Evolutionary conservation across 305 asterid genomes (phyloP), one percentile per base, ranked within the genome.

Genomic region (Plantago coronopus): DNA sequence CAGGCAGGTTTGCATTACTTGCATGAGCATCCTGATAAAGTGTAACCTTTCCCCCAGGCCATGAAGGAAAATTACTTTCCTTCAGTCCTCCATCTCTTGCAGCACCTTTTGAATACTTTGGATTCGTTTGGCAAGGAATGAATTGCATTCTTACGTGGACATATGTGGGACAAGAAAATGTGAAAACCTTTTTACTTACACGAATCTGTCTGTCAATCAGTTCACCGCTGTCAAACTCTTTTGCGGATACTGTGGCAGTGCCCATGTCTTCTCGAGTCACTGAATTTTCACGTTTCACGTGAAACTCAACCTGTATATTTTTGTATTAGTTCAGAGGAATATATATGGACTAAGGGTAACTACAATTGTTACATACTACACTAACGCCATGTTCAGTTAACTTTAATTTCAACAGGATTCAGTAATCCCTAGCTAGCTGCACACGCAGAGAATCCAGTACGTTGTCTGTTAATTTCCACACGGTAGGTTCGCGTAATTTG

Each of bases 1-100:
- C 88, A 54, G 97, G 95, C 29, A 84, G 61, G 80, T 78, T 64
- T 17, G 81, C 91, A 0, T 85, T 90, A 2, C 77, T 76, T 16
- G 83, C 79, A 59, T 93, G 97, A 0, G 99, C 99, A 57, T 93
- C 99, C 59, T 93, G 99, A 47, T 93, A 93, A 18, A 93, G 74
- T 1, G 89, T 85, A 49, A 93, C 82, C 31, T 72, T 72, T 11
- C 99, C 89, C 5, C 97, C 96, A 17, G 78, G 87, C 53, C 99
- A 72, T 17, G 81, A 48, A 0, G 97, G 95, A 61, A 93, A 93
- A 67, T 93, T 89, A 54, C 96, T 93, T 57, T 83, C 81, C 37
- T 69, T 70, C 48, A 93, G 37, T 5, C 69, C 86, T 61, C 65
- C 83, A 59, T 73, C 38, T 31, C 38, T 31, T 1, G 95, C 89